Percentiles rank a stretch among this genome's conserved stretches.
Evolutionary conservation across 176 grass and related monocot genomes (phyloP).

Genomic region (Triticum dicoccoides): DNA sequence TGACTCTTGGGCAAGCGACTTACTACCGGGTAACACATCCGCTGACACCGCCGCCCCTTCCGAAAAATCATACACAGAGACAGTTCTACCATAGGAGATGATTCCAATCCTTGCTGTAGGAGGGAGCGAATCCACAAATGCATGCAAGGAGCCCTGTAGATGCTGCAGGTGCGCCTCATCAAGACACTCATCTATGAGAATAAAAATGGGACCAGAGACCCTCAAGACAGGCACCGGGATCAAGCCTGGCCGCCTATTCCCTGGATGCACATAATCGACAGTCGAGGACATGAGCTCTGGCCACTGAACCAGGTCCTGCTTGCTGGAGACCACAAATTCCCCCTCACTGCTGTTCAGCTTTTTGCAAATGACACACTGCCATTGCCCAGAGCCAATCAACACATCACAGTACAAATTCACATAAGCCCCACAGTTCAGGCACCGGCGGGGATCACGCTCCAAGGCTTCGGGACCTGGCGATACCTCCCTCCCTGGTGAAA

Average conservation of each 20-base stretch:
- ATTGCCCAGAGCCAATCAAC: slow-evolving; percentile 62
- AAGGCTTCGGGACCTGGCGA: slow-evolving; percentile 63
- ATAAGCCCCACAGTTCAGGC: slow-evolving; percentile 83
- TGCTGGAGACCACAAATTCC: slow-evolving; percentile 72
- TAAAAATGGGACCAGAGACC: slow-evolving; percentile 75
- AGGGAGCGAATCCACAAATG: slow-evolving; percentile 85
- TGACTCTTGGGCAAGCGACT: slow-evolving; percentile 73
- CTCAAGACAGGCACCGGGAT: slow-evolving; percentile 65
- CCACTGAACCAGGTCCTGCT: slow-evolving; percentile 74
- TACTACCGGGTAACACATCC: slow-evolving; percentile 79
- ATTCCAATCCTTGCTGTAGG: slow-evolving; percentile 73
- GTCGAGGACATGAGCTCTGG: slow-evolving; percentile 60
- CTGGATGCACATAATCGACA: slow-evolving; percentile 77
- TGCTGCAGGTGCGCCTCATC: slow-evolving; percentile 90
- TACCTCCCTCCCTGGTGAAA: slow-evolving; percentile 78
- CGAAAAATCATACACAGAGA: slow-evolving; percentile 98
- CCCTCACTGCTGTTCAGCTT: slow-evolving; percentile 78
- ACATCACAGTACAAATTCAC: slow-evolving; percentile 82
- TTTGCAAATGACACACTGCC: slow-evolving; percentile 93
- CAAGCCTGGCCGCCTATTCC: slow-evolving; percentile 72
- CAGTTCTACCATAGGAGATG: slow-evolving; percentile 83
- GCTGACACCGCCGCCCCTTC: slow-evolving; percentile 73
- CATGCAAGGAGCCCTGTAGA: slow-evolving; percentile 97
- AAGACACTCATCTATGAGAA: slow-evolving; percentile 90
- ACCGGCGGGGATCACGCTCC: slow-evolving; percentile 62